A percentile compares a stretch with the other conserved stretches of the same genome.
These are phyloP conservation scores for Thinopyrum elongatum DNA, from an alignment of 176 grass and related monocot genomes.

Conservation along the genomic window DNA sequence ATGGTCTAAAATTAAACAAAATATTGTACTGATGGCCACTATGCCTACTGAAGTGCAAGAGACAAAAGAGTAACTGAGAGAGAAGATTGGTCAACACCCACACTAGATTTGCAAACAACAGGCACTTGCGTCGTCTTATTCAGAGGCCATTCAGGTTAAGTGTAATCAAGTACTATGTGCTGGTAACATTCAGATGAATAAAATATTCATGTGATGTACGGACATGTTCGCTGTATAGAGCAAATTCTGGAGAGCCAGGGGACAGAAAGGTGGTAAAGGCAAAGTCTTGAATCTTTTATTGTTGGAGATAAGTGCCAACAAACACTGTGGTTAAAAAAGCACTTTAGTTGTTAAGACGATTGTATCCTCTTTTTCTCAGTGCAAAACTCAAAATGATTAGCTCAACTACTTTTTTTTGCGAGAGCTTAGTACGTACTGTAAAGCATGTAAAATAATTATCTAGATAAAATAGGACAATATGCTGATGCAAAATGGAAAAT, in stretches of 20 bases:
- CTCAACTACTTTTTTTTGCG: background rate
- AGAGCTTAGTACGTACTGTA: background rate
- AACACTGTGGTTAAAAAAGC: too few relatives aligned
- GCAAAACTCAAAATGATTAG: conserved; percentile 13
- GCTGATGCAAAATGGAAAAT: background rate
- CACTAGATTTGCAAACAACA: background rate
- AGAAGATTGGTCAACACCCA: background rate
- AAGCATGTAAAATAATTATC: conserved; percentile 20
- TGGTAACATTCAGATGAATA: background rate
- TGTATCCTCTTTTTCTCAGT: conserved; percentile 17
- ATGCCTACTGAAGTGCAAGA: background rate
- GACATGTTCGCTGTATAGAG: background rate
- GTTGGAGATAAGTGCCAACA: too few relatives aligned
- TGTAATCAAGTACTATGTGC: too few relatives aligned
- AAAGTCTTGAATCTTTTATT: background rate
- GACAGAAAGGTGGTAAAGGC: conserved; percentile 33
- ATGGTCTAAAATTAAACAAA: background rate
- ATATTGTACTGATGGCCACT: background rate
- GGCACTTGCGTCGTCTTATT: too few relatives aligned
- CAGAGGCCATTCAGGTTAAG: too few relatives aligned
- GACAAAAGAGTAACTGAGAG: background rate
- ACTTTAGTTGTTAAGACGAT: conserved; percentile 20
- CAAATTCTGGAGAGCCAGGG: conserved; percentile 21
- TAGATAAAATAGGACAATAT: background rate
- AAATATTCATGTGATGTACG: background rate